Evolutionary conservation across 2,329 filamentous ascomycete species (phyloP), one percentile per base, ranked within the genome.

Genomic region (Apiospora sp.): DNA sequence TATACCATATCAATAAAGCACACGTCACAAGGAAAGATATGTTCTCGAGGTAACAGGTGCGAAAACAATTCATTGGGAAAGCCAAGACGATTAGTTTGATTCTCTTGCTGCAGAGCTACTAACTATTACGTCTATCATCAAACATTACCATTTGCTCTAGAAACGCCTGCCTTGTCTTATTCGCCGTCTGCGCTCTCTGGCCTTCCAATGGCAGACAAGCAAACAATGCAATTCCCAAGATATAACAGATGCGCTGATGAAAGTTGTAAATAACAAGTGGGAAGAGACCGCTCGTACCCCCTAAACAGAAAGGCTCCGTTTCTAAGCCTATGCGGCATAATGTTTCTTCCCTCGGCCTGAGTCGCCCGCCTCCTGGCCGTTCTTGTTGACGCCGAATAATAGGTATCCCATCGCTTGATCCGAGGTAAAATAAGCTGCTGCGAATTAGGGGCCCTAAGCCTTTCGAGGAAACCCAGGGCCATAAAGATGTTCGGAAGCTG

Each of bases 121-220:
- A 41, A 64, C 58, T 64, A 68, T 34, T 68, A 48, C 44, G 67
- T 68, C 67, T 68, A 68, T 68, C 67, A 68, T 68, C 58, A 68
- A 68, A 68, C 67, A 68, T 68, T 68, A 68, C 67, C 67, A 48
- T 68, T 68, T 68, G 41, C 67, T 68, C 67, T 68, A 64, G 67
- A 68, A 68, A 48, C 67, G 41, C 67, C 67, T 48, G 41, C 67
- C 41, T 46, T 14, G n/a, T 46, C 67, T 68, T 46, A 34, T 19
- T 43, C 24, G 22, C 41, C 58, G 22, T 41, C 30, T 41, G 19
- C 30, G 30, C 19, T 58, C 58, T 14, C 34, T 13, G 30, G 58
- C 58, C 58, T 64, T 19, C 34, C 30, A 24, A 41, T 64, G 58
- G 22, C 19, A 41, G 30, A 64, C 34, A 13, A 64, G 58, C 58